These are phyloP conservation scores for Eucalyptus sideroxylon DNA, from an alignment of 345 rosid genomes.

Conservation along the genomic window DNA sequence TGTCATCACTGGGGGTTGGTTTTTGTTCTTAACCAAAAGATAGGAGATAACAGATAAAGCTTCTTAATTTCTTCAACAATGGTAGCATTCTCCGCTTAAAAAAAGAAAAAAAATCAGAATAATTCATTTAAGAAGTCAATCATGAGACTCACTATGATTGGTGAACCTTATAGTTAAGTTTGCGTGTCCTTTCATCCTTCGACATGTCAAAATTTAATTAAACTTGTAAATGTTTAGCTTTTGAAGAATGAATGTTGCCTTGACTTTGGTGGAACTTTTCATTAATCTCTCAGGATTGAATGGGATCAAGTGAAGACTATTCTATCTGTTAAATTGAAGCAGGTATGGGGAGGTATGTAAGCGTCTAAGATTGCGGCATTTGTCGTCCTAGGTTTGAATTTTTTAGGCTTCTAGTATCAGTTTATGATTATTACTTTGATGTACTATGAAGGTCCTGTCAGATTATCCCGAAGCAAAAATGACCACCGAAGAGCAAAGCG, in stretches of 20 bases:
- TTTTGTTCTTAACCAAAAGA: background rate
- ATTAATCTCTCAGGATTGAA: constrained; percentile 41
- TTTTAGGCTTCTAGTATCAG: background rate
- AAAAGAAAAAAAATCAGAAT: background rate
- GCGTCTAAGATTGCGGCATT: background rate
- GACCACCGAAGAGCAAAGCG: constrained; percentile 47
- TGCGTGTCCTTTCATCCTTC: background rate
- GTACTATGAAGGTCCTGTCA: constrained; percentile 45
- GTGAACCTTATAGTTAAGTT: background rate
- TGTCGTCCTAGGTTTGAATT: background rate
- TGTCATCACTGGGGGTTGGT: background rate
- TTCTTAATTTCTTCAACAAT: background rate
- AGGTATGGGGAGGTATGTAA: constrained; percentile 88
- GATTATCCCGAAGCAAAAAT: constrained; percentile 81
- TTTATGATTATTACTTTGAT: background rate
- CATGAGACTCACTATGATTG: background rate
- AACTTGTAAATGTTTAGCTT: background rate
- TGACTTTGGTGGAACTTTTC: background rate
- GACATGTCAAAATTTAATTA: background rate
- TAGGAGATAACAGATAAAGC: background rate
- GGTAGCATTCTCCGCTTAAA: background rate
- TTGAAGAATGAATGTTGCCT: background rate
- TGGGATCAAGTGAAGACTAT: constrained; percentile 77
- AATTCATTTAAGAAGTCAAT: background rate
- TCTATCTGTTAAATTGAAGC: constrained; percentile 83